Evolutionary conservation across 2,329 filamentous ascomycete species (phyloP), one percentile per base, ranked within the genome.

Genomic region (Calcarisporium arbuscula): DNA sequence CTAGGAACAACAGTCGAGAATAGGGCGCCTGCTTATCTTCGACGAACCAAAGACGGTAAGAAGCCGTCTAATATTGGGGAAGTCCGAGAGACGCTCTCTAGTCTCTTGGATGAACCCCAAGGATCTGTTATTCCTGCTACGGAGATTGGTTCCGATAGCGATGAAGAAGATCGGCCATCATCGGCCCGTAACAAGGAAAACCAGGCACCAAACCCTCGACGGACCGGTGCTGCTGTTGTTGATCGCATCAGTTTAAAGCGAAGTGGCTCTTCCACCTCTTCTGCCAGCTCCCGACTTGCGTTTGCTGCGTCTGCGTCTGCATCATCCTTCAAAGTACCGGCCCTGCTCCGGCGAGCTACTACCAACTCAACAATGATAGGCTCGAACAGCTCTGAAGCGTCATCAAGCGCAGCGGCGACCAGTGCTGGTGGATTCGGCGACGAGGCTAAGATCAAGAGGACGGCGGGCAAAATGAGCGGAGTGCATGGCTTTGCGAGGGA

Each of bases 61-160:
- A 87, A 80, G 48, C 86, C 88, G 0, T 70, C 81, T 5, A 84
- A 80, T 14, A 65, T 94, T 8, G 77, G 80, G 19, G 86, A 95
- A 51, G 83, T 95, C 42, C 80, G 87, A 37, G 78, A 90, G 54
- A 86, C 85, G 0, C 66, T 95, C 6, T 94, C 85, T 5, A 85
- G 82, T 56, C 71, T 95, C 8, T 79, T 95, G 12, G 88, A 94
- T 17, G 77, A 84, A 28, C 72, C 76, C 12, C 47, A 62, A 47
- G 50, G 57, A 37, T 70, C 74, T 12, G 48, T 74, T 44, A 64
- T 76, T 55, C 68, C 46, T 4, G 70, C 68, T 11, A 61, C 59
- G 3, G 55, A 56, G 28, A 47, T 39, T 20, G 56, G 47, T 9
- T 57, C 57, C 17, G 57, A 60, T 33, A 56, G 52, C 25, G 70